Evolutionary conservation across 441 rosid genomes (phyloP), one percentile per base, ranked within the genome.

Genomic region (Jatropha podagrica): DNA sequence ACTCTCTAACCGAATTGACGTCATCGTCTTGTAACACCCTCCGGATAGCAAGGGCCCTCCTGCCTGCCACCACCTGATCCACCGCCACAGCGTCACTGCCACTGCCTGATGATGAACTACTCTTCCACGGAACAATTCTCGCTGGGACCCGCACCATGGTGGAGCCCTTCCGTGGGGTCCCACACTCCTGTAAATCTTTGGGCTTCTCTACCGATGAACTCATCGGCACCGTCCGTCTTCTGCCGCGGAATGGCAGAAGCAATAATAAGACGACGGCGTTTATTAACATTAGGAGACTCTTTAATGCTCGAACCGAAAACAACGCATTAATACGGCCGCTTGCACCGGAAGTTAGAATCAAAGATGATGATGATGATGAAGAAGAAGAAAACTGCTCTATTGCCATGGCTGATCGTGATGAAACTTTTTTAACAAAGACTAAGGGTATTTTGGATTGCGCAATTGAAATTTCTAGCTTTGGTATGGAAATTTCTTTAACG

Each of bases 271-370:
- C 71, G 55, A 91, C 32, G 3, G 94, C 90, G 17, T 85, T 83
- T 14, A 90, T 67, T 2, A 88, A 41, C 71, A 83, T 10, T 15
- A 89, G 9, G 37, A 92, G 74, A 14, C 90, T 86, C 74, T 51
- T 86, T 60, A 89, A 79, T 56, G 85, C 86, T 27, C 87, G 83
- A 59, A 82, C 78, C 13, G 97, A 90, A 75, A 95, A 86, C 75
- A 92, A 83, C 6, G 90, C 94, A 74, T 80, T 86, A 14, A 91
- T 82, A 7, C 94, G 84, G 13, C 93, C 97, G 77, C 97, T 91
- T 0, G 97, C 97, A 11, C 97, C 97, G 7, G 97, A 95, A 0
- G 95, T 92, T 7, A 95, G 68, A 74, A 91, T 89, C 83, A 86
- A 74, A 27, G 88, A 74, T 67, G 88, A 74, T 2, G 86, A 23